Evolutionary conservation across 2,329 filamentous ascomycete genomes (phyloP), one percentile per base, ranked within the genome.

Genomic region (Paracorniculantispora psalliotae): DNA sequence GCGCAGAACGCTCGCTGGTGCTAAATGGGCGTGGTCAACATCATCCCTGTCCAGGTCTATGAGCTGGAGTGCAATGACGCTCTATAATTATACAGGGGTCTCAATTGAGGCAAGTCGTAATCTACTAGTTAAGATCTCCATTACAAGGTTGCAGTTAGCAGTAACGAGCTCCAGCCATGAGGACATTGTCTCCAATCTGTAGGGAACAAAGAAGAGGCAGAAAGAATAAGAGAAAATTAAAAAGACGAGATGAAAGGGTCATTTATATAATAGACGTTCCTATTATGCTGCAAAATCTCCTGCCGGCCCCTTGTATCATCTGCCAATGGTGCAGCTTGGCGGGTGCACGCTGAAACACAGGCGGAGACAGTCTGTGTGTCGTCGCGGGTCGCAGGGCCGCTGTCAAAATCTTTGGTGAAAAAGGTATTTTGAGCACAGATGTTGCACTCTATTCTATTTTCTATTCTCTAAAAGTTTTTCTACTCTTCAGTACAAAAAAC

Each of bases 401-500:
- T 37, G 48, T 37, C 56, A 52, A 39, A 46, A 52, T 33, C 25
- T 17, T 9, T 19, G 7, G 17, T 26, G 23, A 21, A 12, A 28
- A 15, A 19, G 17, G 15, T n/a, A 8, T 17, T 35, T 23, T 15
- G n/a, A 13, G 33, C 43, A 51, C 25, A 25, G 21, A 21, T 58
- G n/a, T 19, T n/a, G 25, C 3, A 12, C 21, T 62, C 63, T 66
- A 55, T 61, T 72, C 17, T 13, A 9, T 33, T 41, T 19, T 10
- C n/a, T 28, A 7, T 8, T 56, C 28, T n/a, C 37, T 30, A 30
- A n/a, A 19, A 33, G 5, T 12, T 35, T 23, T 10, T 19, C 25
- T 26, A 13, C 17, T 41, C n/a, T n/a, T n/a, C n/a, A n/a, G n/a
- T n/a, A n/a, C n/a, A n/a, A n/a, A n/a, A n/a, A n/a, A n/a, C n/a